Base-by-base conservation (phyloP, 257 asterid genomes). In the Rhazya stricta region DNA sequence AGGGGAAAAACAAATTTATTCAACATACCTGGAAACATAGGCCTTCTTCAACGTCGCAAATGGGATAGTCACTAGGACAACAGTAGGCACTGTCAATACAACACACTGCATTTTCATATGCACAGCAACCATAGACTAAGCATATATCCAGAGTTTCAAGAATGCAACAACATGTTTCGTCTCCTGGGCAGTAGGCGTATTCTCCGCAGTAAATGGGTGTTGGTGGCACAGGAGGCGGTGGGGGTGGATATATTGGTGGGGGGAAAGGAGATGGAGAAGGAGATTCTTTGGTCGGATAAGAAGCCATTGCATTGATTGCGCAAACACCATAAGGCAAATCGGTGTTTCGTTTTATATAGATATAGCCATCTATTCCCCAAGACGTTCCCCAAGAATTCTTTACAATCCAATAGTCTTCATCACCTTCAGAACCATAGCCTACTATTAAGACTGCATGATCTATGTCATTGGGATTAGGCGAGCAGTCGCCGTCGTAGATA, bases 331-430 rank as follows among this genome's bases (percentile, higher is more conserved):
- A 37, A 6, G 53, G 56, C 37, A 78, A 60, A 30, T 54, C 13
- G 45, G 69, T 71, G 25, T 63, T 78, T 48, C 80, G 78, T 36
- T 50, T 69, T 27, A 81, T 76, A 29, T 81, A 78, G 32, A 29
- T 66, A 78, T 78, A 81, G 27, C 87, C 85, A 30, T 69, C 62
- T 57, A 81, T 36, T 29, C 85, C 87, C 87, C 87, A 84, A 46
- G 73, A 67, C n/a, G 58, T 57, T 27, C 81, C 83, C 87, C 85
- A 81, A 16, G 83, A 78, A 7, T 84, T 84, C 81, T 81, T 84
- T 15, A 81, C 67, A 32, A 84, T 81, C 87, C 87, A 78, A 48
- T 84, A 84, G 53, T 78, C 83, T 42, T 73, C 63, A 37, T 69
- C 72, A 1, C 81, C 80, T 25, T 71, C 69, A 2, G 78, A 77